Percentiles rank a stretch among this genome's conserved stretches.
These are phyloP conservation scores for Leucosporidium scottii DNA, from an alignment of 768 basidiomycete genomes.

Conservation along the genomic window DNA sequence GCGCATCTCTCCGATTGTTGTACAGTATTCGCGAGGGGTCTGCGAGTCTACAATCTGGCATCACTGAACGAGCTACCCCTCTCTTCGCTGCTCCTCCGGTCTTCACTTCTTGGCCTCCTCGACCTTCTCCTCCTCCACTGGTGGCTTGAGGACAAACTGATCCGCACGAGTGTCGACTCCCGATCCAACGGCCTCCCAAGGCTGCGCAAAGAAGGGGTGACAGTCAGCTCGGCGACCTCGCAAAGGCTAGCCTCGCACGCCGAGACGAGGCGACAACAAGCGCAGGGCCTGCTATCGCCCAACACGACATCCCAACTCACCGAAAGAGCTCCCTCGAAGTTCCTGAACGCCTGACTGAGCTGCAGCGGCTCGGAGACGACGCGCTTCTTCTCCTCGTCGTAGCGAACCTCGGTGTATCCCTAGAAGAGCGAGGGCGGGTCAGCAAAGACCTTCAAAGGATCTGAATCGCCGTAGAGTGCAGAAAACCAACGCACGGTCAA, in stretches of 20 bases:
- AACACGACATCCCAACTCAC: constrained; percentile 7
- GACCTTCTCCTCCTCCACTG: not conserved
- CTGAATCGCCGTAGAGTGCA: not conserved
- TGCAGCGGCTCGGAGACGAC: constrained; percentile 71
- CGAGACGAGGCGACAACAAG: too few species aligned
- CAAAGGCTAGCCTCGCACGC: too few species aligned
- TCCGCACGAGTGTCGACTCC: constrained; percentile 6
- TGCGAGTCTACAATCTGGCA: too few species aligned
- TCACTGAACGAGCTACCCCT: too few species aligned
- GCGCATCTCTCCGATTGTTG: too few species aligned
- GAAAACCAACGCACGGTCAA: constrained; percentile 59
- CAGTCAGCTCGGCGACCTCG: too few species aligned
- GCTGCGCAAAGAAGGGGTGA: not conserved
- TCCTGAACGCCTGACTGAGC: constrained; percentile 95
- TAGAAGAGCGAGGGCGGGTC: constrained; percentile 39
- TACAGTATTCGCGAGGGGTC: too few species aligned
- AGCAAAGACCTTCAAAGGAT: not conserved
- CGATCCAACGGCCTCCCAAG: constrained; percentile 5
- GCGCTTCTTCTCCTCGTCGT: constrained; percentile 59
- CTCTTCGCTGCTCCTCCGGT: not conserved
- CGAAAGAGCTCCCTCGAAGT: constrained; percentile 60
- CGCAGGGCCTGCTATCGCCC: not conserved
- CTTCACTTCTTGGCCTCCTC: constrained; percentile 5
- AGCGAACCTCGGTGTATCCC: constrained; percentile 98
- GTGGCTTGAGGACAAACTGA: constrained; percentile 9